Percentiles rank a stretch among this genome's conserved stretches.
Evolutionary conservation across 2,329 filamentous ascomycete genomes (phyloP).

Genomic region (Microdochium trichocladiopsis): DNA sequence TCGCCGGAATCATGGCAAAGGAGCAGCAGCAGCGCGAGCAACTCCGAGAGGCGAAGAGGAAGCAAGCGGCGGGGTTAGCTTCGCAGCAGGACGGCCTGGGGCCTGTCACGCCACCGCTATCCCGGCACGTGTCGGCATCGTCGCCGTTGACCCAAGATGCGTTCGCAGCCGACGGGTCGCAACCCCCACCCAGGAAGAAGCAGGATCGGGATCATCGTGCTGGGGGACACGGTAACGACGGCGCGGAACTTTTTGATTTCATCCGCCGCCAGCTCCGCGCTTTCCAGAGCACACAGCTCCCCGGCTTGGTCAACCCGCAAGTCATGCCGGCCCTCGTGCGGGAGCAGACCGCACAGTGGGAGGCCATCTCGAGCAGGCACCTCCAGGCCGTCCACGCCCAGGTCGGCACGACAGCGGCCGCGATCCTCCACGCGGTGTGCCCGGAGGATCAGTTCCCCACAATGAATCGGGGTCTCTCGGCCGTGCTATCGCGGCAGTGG

Average conservation of each 20-base stretch:
- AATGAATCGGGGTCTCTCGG: not conserved
- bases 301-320: conserved; percentile 22
- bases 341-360: conserved; percentile 24
- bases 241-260: conserved; percentile 6
- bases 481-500: not conserved
- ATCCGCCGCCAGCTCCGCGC: conserved; percentile 17
- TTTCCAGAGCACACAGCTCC: conserved; percentile 21
- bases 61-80: not conserved
- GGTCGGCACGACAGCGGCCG: not conserved
- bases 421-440: not conserved
- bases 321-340: conserved; percentile 20
- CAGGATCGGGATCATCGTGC: conserved; percentile 1
- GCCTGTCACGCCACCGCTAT: not conserved
- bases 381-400: conserved; percentile 8
- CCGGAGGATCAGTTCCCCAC: not conserved
- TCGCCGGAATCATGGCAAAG: conserved; percentile 1
- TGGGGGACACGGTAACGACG: not conserved
- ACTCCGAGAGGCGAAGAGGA: not conserved
- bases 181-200: not conserved
- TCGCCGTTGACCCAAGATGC: not conserved
- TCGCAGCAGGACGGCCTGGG: not conserved
- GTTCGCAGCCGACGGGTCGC: not conserved
- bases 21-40: not conserved
- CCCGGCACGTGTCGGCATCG: not conserved
- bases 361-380: conserved; percentile 13